Percentiles rank a stretch among this genome's conserved stretches.
Evolutionary conservation across 176 grass and related monocot species (phyloP).

Genomic region (bread wheat (Triticum aestivum)): IWGSC_CS_RefSeq_v2.1 NC_057797.1:102844642-102845141

Average conservation of each 20-base stretch:
- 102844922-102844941: background rate
- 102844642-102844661: background rate
- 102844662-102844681: slow-evolving; percentile 77
- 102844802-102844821: background rate
- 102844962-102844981: background rate
- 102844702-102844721: slow-evolving; percentile 63
- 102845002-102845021: slow-evolving; percentile 57
- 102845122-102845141: slow-evolving; percentile 11
- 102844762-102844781: background rate
- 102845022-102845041: slow-evolving; percentile 66
- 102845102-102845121: background rate
- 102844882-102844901: background rate
- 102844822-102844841: background rate
- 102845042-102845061: slow-evolving; percentile 47
- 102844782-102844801: background rate
- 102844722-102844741: slow-evolving; percentile 70
- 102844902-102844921: background rate
- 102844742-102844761: slow-evolving; percentile 84
- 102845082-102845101: background rate
- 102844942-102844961: background rate
- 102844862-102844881: background rate
- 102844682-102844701: slow-evolving; percentile 75
- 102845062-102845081: background rate
- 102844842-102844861: background rate
- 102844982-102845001: slow-evolving; percentile 59